Base-by-base conservation (phyloP, 768 basidiomycete species). In the Lactarius sanguifluus region DNA sequence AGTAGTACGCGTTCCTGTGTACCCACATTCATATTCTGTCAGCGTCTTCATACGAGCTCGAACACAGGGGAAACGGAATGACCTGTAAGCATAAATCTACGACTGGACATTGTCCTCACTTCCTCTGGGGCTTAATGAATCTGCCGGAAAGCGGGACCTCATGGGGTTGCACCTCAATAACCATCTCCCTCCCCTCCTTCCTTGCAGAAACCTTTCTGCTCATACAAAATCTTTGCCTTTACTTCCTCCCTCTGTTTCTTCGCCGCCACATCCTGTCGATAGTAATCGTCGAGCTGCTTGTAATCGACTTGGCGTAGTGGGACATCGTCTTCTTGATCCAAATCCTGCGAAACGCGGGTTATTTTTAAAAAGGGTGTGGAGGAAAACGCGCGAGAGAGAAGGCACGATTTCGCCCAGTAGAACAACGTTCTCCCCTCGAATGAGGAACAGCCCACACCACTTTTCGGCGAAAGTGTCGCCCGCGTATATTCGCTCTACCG, bases 361-460 rank as follows among this genome's bases (percentile, higher is more conserved):
- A 25, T 32, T 64, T 13, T 4, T 0, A 38, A 25, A 66, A 52
- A 54, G n/a, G 20, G 25, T 43, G n/a, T 30, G 28, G 45, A 28
- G 7, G 36, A 18, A 45, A 36, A 32, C 1, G 18, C n/a, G 58
- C 20, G 47, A 30, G 47, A 16, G 56, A 16, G 56, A 57, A 59
- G 69, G 75, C 72, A 96, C 97, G 68, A 99, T 92, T 83, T 99
- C 97, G 43, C 97, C 97, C 25, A 98, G 80, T 67, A 98, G 79
- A 40, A 98, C 97, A 18, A 99, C 97, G 76, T 99, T 99, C 82
- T 99, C 97, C 58, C 97, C 97, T 62, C 97, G 87, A 71, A 99
- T 95, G 70, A 98, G 85, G 78, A 93, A 95, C 34, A 99, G 84
- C 3, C 96, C 96, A 67, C 88, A 85, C 81, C 88, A 90, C 71